Evolutionary conservation across 208 protist genomes (phyloP).

Genomic region (Dictyostelium gargantuum): DNA sequence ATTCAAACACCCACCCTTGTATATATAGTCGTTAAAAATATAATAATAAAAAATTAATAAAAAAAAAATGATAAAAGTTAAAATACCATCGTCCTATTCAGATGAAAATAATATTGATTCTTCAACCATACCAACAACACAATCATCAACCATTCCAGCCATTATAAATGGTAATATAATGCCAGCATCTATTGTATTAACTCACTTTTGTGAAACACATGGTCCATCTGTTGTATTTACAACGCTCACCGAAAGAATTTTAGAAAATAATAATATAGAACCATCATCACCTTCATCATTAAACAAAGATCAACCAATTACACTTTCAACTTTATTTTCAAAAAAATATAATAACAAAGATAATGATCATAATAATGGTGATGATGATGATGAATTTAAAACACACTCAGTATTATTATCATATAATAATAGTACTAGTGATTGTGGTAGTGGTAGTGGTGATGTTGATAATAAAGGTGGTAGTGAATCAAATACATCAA

Average conservation of each 20-base stretch:
- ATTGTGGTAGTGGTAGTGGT: background rate
- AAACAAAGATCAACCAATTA: background rate
- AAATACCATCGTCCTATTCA: background rate
- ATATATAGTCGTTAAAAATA: too few species aligned
- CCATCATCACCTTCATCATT: background rate
- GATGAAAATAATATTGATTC: background rate
- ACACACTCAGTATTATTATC: background rate
- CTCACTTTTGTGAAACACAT: conserved; percentile 49
- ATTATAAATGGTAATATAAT: background rate
- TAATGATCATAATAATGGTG: background rate
- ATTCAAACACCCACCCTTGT: too few species aligned
- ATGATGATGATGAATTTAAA: background rate
- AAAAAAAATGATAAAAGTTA: background rate
- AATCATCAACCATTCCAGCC: background rate
- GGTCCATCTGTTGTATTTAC: conserved; percentile 45
- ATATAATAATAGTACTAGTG: background rate
- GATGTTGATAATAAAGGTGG: background rate
- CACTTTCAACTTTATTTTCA: background rate
- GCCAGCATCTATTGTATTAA: background rate
- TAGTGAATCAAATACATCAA: background rate
- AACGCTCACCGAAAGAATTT: background rate
- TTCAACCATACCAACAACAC: background rate
- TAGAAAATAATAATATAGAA: background rate
- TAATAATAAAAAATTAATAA: too few species aligned
- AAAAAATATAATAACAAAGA: background rate